phyloP scores from a whole-genome alignment of 306 rosid species.

The Fagus crenata region DNA sequence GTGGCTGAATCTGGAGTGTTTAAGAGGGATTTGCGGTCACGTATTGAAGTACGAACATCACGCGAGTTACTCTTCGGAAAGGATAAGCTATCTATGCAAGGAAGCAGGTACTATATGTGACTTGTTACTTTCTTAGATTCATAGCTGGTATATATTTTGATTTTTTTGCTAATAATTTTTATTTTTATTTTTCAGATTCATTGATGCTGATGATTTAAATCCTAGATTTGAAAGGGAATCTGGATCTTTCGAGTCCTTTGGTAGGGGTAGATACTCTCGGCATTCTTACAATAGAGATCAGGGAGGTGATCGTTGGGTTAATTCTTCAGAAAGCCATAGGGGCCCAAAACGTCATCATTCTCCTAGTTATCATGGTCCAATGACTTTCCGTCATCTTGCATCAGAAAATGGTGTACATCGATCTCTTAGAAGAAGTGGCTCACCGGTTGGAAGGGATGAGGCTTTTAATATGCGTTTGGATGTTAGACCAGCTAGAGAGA shows the following conservation, averaged over 20 bases:
- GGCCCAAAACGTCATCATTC: background rate
- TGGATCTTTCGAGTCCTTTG: background rate
- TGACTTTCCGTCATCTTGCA: background rate
- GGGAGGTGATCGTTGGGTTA: background rate
- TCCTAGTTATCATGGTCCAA: slow-evolving; percentile 2
- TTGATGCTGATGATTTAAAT: slow-evolving; percentile 4
- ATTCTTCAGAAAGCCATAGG: background rate
- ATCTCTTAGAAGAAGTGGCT: slow-evolving; percentile 1
- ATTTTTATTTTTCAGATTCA: background rate
- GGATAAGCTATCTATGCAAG: slow-evolving; percentile 1
- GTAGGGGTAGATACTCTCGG: slow-evolving; percentile 8
- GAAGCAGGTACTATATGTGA: slow-evolving; percentile 5
- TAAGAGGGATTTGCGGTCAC: slow-evolving; percentile 7
- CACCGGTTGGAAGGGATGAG: background rate
- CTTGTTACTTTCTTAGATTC: background rate
- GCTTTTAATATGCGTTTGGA: background rate
- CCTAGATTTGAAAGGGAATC: slow-evolving; percentile 3
- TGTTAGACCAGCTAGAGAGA: background rate
- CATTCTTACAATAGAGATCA: background rate
- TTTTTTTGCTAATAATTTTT: background rate
- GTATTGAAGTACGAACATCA: background rate
- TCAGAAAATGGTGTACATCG: background rate
- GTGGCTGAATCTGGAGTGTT: background rate
- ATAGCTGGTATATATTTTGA: background rate
- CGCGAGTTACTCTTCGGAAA: background rate